Percentiles rank a stretch among this genome's conserved stretches.
Conservation (phyloP, 2,329 filamentous ascomycete species). For the Alternaria solani region DNA sequence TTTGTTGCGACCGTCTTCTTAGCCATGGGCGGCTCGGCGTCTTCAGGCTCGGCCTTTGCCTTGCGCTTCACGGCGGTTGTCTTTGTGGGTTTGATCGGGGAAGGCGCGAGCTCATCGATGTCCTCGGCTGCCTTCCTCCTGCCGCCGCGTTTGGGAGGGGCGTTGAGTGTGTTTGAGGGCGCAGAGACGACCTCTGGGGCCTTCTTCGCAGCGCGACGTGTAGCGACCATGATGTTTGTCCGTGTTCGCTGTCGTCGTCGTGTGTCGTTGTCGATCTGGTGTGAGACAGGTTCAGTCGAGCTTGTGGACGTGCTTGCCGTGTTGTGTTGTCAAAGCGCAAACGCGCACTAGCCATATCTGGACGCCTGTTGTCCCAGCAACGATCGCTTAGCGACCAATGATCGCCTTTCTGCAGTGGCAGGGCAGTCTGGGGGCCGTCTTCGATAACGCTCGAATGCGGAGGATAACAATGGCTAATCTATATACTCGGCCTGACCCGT, state of each 20-base stretch:
- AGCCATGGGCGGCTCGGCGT: slow-evolving; percentile 20
- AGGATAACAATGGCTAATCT: neutral
- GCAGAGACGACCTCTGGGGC: slow-evolving; percentile 35
- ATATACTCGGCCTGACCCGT: neutral
- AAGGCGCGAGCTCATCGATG: slow-evolving; percentile 27
- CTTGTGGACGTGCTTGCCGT: slow-evolving; percentile 24
- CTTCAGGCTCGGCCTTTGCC: slow-evolving; percentile 29
- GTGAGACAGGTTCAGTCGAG: slow-evolving; percentile 21
- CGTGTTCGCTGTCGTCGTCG: slow-evolving; percentile 25
- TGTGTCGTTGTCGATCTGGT: slow-evolving; percentile 13
- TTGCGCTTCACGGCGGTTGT: slow-evolving; percentile 32
- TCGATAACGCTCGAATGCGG: neutral
- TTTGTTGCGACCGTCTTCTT: slow-evolving; percentile 32
- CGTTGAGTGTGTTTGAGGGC: slow-evolving; percentile 37
- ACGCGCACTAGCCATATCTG: slow-evolving; percentile 17
- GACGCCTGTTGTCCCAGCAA: slow-evolving; percentile 25
- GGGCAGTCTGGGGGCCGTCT: slow-evolving; percentile 3
- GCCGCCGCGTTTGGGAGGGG: slow-evolving; percentile 43
- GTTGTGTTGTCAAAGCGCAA: slow-evolving; percentile 38
- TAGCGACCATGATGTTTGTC: slow-evolving; percentile 41
- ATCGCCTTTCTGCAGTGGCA: neutral
- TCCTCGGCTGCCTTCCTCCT: slow-evolving; percentile 40
- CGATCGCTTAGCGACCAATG: slow-evolving; percentile 6
- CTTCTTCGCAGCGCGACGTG: slow-evolving; percentile 40
- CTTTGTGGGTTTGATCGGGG: slow-evolving; percentile 28